Evolutionary conservation across 192 early-diverging fungal species (phyloP).

Genomic region (Gryganskiella cystojenkinii): DNA sequence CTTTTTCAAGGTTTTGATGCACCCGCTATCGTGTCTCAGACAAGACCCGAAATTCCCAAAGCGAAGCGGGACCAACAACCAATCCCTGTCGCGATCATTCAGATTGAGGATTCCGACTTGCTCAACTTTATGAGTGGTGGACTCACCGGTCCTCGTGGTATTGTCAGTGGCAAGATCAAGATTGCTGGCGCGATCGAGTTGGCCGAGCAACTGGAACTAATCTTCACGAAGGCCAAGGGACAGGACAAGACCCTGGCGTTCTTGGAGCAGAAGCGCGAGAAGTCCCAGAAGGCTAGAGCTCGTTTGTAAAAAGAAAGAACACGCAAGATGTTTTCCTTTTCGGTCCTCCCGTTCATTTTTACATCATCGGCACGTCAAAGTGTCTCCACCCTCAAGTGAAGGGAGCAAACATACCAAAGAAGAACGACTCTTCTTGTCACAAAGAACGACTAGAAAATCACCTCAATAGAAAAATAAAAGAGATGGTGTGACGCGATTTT

Average conservation of each 20-base stretch:
- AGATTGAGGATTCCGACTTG: constrained; percentile 46
- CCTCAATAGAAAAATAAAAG: neutral
- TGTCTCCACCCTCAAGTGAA: too few relatives aligned
- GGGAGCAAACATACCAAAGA: too few relatives aligned
- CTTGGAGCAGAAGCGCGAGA: constrained; percentile 47
- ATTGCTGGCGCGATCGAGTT: constrained; percentile 53
- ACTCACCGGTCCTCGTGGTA: constrained; percentile 49
- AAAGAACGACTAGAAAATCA: too few relatives aligned
- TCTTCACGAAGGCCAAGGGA: constrained; percentile 51
- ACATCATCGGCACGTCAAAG: too few relatives aligned
- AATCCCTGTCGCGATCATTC: constrained; percentile 48
- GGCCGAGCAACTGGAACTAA: constrained; percentile 44
- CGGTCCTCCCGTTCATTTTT: too few relatives aligned
- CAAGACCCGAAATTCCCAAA: constrained; percentile 48
- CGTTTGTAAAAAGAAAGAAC: constrained; percentile 35
- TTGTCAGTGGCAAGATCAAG: constrained; percentile 53
- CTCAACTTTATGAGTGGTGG: constrained; percentile 54
- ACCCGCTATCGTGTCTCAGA: constrained; percentile 39
- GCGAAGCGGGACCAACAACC: constrained; percentile 44
- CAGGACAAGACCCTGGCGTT: constrained; percentile 48
- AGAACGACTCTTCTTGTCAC: too few relatives aligned
- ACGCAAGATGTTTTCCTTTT: neutral
- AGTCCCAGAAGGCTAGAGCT: constrained; percentile 40
- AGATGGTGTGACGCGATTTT: neutral
- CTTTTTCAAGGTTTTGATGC: constrained; percentile 44